Evolutionary conservation across 1,284 basidiomycete species (phyloP).

Genomic region (Porphyrellus sp.): DNA sequence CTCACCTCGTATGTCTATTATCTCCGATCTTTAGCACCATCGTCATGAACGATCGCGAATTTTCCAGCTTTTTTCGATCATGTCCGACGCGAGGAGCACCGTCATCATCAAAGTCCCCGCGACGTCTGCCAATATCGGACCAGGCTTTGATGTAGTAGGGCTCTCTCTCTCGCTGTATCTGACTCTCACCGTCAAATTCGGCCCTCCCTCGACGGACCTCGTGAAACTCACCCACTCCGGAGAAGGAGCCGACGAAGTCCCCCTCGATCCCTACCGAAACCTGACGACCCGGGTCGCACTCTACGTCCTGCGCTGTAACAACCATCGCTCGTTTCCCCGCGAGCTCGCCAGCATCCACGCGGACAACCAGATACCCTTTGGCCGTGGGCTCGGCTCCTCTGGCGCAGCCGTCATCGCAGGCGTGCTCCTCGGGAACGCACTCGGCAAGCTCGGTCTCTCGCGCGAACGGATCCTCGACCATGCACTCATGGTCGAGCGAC

Average conservation of each 20-base stretch:
- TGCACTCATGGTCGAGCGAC: constrained; percentile 98
- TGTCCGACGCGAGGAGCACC: constrained; percentile 22
- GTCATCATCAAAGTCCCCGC: constrained; percentile 86
- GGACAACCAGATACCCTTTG: constrained; percentile 95
- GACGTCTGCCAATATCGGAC: constrained; percentile 97
- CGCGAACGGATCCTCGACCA: constrained; percentile 85
- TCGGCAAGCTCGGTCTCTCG: constrained; percentile 74
- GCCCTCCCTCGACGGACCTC: constrained; percentile 37
- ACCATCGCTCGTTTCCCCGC: constrained; percentile 72
- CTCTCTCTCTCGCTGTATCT: constrained; percentile 91
- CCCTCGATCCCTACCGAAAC: constrained; percentile 95
- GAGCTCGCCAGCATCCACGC: constrained; percentile 68
- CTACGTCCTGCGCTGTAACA: constrained; percentile 91
- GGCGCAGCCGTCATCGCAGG: constrained; percentile 98
- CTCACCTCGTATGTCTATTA: constrained; percentile 6
- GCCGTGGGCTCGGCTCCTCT: constrained; percentile 94
- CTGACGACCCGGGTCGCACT: constrained; percentile 96
- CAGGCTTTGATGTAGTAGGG: constrained; percentile 98
- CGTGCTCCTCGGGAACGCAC: constrained; percentile 82
- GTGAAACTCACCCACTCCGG: constrained; percentile 82
- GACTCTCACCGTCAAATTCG: constrained; percentile 66
- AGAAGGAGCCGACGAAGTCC: constrained; percentile 87
- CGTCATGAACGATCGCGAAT: not conserved
- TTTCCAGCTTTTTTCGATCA: constrained; percentile 9
- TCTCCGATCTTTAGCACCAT: not conserved